Evolutionary conservation across 306 rosid genomes (phyloP).

Genomic region (Vigna reflexopilosa): DNA sequence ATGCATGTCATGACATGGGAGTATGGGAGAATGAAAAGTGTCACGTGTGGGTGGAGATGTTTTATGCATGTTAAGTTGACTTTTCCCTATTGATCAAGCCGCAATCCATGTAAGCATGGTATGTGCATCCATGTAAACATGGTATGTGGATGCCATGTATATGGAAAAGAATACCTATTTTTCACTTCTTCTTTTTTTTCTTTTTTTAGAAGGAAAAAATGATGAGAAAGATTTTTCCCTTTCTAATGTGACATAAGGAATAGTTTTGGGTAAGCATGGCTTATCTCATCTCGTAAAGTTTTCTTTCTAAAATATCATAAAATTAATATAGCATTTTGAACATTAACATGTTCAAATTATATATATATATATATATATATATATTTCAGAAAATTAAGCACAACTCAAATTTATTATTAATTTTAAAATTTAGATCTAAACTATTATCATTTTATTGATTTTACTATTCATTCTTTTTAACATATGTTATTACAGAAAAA

Average conservation of each 20-base stretch:
- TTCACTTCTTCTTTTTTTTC: neutral
- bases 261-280: neutral
- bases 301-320: neutral
- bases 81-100: neutral
- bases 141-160: neutral
- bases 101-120: constrained; percentile 14
- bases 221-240: neutral
- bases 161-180: neutral
- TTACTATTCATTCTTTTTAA: too few relatives aligned
- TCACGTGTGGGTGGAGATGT: constrained; percentile 21
- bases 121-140: constrained; percentile 1
- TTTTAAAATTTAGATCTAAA: neutral
- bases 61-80: constrained; percentile 6
- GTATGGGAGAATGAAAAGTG: neutral
- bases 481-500: too few relatives aligned
- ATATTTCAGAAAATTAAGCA: neutral
- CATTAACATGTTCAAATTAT: neutral
- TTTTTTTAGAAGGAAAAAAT: neutral
- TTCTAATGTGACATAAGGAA: neutral
- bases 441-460: too few relatives aligned
- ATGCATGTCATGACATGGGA: neutral
- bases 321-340: neutral
- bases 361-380: neutral
- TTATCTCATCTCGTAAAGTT: neutral
- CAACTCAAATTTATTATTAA: neutral